Percentiles rank a stretch among this genome's conserved stretches.
Evolutionary conservation across 2,329 filamentous ascomycete species (phyloP).

Genomic region (Dactylellina parvicollis): DNA sequence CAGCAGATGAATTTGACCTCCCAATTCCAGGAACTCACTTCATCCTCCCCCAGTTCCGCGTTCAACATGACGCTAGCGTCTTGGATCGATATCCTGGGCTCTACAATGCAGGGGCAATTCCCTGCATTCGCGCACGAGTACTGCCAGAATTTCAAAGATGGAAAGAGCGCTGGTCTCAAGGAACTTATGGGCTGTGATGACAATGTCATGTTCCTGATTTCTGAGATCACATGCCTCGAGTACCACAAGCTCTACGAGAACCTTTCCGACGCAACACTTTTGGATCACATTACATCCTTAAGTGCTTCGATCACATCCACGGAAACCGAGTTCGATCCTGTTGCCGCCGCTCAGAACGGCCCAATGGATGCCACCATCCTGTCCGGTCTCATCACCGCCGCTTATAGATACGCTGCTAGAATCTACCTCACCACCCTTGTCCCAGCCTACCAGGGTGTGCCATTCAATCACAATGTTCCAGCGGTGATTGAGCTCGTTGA

Average conservation of each 20-base stretch:
- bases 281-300: slow-evolving; percentile 87
- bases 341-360: slow-evolving; percentile 69
- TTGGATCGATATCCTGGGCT: slow-evolving; percentile 97
- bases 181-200: slow-evolving; percentile 99
- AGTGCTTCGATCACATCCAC: slow-evolving; percentile 86
- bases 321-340: slow-evolving; percentile 69
- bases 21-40: slow-evolving; percentile 69
- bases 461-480: slow-evolving; percentile 76
- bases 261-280: slow-evolving; percentile 81
- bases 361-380: slow-evolving; percentile 83
- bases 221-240: slow-evolving; percentile 95
- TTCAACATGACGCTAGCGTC: slow-evolving; percentile 95
- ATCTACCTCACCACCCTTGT: slow-evolving; percentile 98
- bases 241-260: slow-evolving; percentile 83
- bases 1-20: slow-evolving; percentile 82
- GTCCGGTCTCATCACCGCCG: slow-evolving; percentile 84
- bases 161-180: slow-evolving; percentile 76
- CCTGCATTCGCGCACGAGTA: slow-evolving; percentile 95
- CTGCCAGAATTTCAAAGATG: slow-evolving; percentile 83
- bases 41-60: slow-evolving; percentile 64
- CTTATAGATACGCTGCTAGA: slow-evolving; percentile 90
- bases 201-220: slow-evolving; percentile 96
- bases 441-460: slow-evolving; percentile 68
- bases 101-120: slow-evolving; percentile 86
- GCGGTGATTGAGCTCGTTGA: slow-evolving; percentile 81